phyloP scores from a whole-genome alignment of 2,329 filamentous ascomycete species.

The Aspergillus proliferans region DNA sequence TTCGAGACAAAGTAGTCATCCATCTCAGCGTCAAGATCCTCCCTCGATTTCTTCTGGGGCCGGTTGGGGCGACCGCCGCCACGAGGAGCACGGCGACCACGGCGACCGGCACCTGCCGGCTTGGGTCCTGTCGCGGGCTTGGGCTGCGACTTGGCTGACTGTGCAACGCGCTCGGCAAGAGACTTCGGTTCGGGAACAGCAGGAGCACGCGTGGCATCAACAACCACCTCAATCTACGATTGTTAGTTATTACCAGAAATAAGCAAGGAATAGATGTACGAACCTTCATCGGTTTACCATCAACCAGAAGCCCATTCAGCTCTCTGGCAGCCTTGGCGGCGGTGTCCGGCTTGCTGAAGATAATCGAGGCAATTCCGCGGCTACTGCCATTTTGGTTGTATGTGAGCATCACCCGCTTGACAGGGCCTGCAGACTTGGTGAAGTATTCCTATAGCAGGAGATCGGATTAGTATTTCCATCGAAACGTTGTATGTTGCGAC shows the following conservation, averaged over 20 bases:
- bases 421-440: slow-evolving; percentile 72
- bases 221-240: slow-evolving; percentile 76
- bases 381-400: slow-evolving; percentile 90
- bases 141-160: slow-evolving; percentile 64
- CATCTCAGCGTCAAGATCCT: slow-evolving; percentile 97
- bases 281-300: slow-evolving; percentile 86
- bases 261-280: slow-evolving; percentile 12
- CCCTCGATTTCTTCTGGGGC: slow-evolving; percentile 78
- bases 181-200: slow-evolving; percentile 63
- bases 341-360: slow-evolving; percentile 73
- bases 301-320: slow-evolving; percentile 83
- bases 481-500: slow-evolving; percentile 17
- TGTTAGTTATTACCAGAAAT: background rate
- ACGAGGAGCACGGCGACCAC: slow-evolving; percentile 38
- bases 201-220: slow-evolving; percentile 68
- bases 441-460: slow-evolving; percentile 85
- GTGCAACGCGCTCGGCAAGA: slow-evolving; percentile 78
- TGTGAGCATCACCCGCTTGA: slow-evolving; percentile 84
- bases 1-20: slow-evolving; percentile 71
- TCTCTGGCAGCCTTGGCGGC: slow-evolving; percentile 77
- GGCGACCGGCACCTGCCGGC: slow-evolving; percentile 39
- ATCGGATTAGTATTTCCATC: slow-evolving; percentile 41
- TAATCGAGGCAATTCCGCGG: slow-evolving; percentile 85
- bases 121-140: slow-evolving; percentile 76
- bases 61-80: slow-evolving; percentile 57